Percentiles rank a stretch among this genome's conserved stretches.
Evolutionary conservation across 1,284 basidiomycete genomes (phyloP).

Genomic region (Ustilago trichophora): DNA sequence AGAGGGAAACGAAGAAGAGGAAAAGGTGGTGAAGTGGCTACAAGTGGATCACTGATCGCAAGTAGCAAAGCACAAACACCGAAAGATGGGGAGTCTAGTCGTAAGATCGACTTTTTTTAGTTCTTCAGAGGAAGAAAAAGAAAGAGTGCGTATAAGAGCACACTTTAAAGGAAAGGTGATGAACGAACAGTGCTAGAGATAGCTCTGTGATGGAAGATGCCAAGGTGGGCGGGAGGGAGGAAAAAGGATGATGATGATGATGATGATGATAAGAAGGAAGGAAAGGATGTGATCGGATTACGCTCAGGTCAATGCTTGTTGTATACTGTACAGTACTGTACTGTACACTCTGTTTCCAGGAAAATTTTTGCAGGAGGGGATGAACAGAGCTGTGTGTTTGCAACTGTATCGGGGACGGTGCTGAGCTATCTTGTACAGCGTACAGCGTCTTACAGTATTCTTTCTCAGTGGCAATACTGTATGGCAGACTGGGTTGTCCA

Average conservation of each 20-base stretch:
- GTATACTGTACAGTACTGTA: too few relatives aligned
- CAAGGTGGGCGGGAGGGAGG: constrained; percentile 24
- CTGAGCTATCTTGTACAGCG: too few relatives aligned
- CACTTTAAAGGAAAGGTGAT: constrained; percentile 6
- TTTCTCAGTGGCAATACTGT: constrained; percentile 2
- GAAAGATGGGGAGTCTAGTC: constrained; percentile 20
- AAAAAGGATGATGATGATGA: constrained; percentile 24
- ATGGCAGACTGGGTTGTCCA: too few relatives aligned
- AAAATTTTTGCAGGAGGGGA: constrained; percentile 36
- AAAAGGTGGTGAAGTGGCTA: constrained; percentile 8
- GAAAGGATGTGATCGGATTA: background rate
- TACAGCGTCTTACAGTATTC: too few relatives aligned
- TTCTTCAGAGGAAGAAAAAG: constrained; percentile 24
- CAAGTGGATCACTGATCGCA: constrained; percentile 22
- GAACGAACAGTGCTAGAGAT: constrained; percentile 37
- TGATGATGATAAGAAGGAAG: background rate
- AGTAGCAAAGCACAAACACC: constrained; percentile 19
- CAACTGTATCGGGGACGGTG: background rate
- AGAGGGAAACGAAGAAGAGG: background rate
- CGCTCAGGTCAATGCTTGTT: constrained; percentile 1
- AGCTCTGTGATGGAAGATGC: constrained; percentile 40
- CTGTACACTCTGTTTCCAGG: too few relatives aligned
- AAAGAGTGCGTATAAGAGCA: constrained; percentile 21
- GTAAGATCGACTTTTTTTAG: constrained; percentile 32
- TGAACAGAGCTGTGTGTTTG: background rate